A percentile compares a stretch with the other conserved stretches of the same genome.
Conservation (phyloP, 495 filamentous ascomycete species). For the Parachaetomium inaequale region DNA sequence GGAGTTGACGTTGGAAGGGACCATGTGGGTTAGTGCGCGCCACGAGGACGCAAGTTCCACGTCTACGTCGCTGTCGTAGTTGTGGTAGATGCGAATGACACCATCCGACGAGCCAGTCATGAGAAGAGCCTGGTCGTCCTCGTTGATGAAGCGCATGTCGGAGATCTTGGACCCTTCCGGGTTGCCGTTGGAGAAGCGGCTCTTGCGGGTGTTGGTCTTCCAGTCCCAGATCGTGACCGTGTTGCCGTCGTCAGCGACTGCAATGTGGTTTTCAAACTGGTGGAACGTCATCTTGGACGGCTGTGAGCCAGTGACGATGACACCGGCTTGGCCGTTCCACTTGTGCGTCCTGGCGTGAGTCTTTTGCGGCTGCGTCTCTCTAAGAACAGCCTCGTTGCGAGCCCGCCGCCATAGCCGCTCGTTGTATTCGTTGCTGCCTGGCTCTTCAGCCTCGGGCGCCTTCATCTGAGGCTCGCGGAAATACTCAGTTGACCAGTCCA, state of each 20-base stretch:
- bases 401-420: conserved; percentile 87
- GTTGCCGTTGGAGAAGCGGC: conserved; percentile 90
- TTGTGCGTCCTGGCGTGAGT: conserved; percentile 73
- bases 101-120: conserved; percentile 96
- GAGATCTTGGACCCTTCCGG: conserved; percentile 87
- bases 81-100: conserved; percentile 86
- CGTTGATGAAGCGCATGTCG: conserved; percentile 94
- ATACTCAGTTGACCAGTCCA: conserved; percentile 96
- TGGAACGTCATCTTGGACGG: conserved; percentile 92
- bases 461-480: conserved; percentile 99
- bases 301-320: conserved; percentile 83
- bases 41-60: conserved; percentile 89
- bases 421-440: conserved; percentile 96
- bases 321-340: conserved; percentile 73
- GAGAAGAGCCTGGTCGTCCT: conserved; percentile 91
- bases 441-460: conserved; percentile 89
- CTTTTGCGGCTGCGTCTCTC: conserved; percentile 89
- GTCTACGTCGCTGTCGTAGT: conserved; percentile 69
- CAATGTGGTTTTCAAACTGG: conserved; percentile 94
- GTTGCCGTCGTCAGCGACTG: conserved; percentile 90
- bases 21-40: conserved; percentile 85
- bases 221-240: conserved; percentile 92
- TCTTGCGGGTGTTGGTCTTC: conserved; percentile 65
- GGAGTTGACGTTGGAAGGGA: conserved; percentile 87
- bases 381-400: conserved; percentile 87